A percentile compares a stretch with the other conserved stretches of the same genome.
These are phyloP conservation scores for Quambalaria eucalypti DNA, from an alignment of 1,284 basidiomycete genomes.

Conservation along the genomic window DNA sequence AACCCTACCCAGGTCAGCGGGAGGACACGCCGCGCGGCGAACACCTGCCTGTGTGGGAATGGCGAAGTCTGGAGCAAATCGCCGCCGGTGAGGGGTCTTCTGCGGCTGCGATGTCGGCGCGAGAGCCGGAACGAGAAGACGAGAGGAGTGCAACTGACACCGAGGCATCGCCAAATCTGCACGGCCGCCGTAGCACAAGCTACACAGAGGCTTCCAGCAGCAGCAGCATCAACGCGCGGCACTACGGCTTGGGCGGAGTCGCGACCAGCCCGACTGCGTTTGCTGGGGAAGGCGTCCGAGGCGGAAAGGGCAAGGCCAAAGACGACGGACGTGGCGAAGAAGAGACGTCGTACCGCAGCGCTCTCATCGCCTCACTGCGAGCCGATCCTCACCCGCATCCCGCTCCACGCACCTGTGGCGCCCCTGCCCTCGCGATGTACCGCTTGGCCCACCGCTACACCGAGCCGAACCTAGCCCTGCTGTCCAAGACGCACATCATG, in stretches of 20 bases:
- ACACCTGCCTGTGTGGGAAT: not conserved
- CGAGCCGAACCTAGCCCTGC: constrained; percentile 58
- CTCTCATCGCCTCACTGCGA: not conserved
- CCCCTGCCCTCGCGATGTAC: constrained; percentile 62
- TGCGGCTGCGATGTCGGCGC: not conserved
- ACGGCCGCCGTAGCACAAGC: not conserved
- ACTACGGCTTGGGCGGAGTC: not conserved
- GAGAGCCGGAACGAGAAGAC: not conserved
- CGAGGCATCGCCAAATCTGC: not conserved
- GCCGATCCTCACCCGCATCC: constrained; percentile 68
- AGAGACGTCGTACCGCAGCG: too few relatives aligned
- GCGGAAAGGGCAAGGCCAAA: not conserved
- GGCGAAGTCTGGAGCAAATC: not conserved
- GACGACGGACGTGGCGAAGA: too few relatives aligned
- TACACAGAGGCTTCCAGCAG: not conserved
- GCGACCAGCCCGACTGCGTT: not conserved
- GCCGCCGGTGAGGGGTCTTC: not conserved
- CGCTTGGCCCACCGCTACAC: constrained; percentile 70
- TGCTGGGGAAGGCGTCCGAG: not conserved
- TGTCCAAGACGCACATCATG: constrained; percentile 68
- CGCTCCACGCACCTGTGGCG: constrained; percentile 52
- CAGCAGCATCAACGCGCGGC: not conserved
- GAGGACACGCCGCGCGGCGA: not conserved
- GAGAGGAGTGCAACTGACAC: not conserved
- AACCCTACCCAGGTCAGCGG: not conserved